Evolutionary conservation across 1,284 basidiomycete genomes (phyloP).

Genomic region (Naganishia cerealis): DNA sequence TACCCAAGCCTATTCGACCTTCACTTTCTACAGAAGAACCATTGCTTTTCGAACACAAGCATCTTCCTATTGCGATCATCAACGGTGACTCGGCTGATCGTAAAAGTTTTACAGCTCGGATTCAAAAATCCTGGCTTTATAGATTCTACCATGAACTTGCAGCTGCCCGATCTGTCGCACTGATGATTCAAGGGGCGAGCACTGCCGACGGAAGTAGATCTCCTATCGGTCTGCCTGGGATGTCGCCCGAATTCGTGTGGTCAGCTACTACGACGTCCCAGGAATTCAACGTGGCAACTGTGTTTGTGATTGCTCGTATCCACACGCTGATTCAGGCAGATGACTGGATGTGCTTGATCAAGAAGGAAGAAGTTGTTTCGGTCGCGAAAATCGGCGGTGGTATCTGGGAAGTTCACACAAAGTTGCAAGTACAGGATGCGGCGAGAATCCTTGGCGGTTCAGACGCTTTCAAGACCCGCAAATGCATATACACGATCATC

Average conservation of each 20-base stretch:
- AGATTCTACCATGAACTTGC: constrained; percentile 21
- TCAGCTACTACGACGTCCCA: neutral
- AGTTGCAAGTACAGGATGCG: neutral
- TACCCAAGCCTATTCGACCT: neutral
- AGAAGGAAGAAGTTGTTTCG: constrained; percentile 1
- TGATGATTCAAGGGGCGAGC: neutral
- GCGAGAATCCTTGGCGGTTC: neutral
- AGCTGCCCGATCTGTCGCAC: neutral
- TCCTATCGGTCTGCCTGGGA: constrained; percentile 8
- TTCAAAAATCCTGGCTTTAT: constrained; percentile 16
- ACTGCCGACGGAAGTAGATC: constrained; percentile 4
- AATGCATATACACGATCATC: constrained; percentile 1
- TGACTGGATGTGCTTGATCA: constrained; percentile 11
- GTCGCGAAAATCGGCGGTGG: constrained; percentile 4
- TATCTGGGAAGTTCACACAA: constrained; percentile 8
- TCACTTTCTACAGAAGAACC: constrained; percentile 13
- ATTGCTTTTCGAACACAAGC: neutral
- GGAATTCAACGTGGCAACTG: constrained; percentile 2
- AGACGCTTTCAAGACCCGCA: neutral
- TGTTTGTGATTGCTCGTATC: constrained; percentile 14
- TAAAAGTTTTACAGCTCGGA: neutral
- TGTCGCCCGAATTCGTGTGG: constrained; percentile 11
- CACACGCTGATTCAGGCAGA: constrained; percentile 8
- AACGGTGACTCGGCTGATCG: neutral
- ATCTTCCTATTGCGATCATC: neutral